Conservation (phyloP, 495 filamentous ascomycete genomes). For the Tricharina praecox region DNA sequence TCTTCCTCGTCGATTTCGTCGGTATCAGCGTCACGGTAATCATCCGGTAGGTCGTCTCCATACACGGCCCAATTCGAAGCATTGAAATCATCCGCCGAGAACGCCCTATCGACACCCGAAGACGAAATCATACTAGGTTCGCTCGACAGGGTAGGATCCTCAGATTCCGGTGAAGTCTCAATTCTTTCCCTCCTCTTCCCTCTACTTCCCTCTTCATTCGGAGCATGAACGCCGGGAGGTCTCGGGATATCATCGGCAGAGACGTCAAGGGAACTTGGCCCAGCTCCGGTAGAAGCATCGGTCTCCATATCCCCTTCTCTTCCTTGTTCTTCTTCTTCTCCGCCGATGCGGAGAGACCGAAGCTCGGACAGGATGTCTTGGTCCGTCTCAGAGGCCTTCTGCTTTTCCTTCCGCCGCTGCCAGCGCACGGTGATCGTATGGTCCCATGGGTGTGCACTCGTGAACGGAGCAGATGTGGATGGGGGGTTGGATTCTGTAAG, state of each 20-base stretch:
- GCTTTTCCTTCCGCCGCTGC: slow-evolving; percentile 4
- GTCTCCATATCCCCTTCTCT: too few species aligned
- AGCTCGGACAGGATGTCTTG: background rate
- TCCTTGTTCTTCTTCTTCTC: background rate
- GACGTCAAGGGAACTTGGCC: too few species aligned
- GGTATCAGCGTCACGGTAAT: background rate
- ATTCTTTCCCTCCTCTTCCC: too few species aligned
- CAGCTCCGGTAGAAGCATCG: too few species aligned
- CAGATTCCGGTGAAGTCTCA: too few species aligned
- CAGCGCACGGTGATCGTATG: slow-evolving; percentile 1
- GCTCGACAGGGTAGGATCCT: too few species aligned
- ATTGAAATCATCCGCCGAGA: background rate
- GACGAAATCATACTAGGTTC: too few species aligned
- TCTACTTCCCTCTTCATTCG: too few species aligned
- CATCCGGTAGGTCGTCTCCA: background rate
- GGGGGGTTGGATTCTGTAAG: background rate
- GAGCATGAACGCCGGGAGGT: too few species aligned
- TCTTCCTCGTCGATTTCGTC: background rate
- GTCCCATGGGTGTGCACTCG: background rate
- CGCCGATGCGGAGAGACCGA: background rate
- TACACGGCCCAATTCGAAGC: background rate
- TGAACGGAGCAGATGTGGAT: slow-evolving; percentile 6
- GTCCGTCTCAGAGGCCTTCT: background rate
- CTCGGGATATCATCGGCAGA: too few species aligned
- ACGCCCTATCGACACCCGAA: background rate